phyloP scores from a whole-genome alignment of 2,329 filamentous ascomycete genomes.

The Pseudocercospora crystallina region DNA sequence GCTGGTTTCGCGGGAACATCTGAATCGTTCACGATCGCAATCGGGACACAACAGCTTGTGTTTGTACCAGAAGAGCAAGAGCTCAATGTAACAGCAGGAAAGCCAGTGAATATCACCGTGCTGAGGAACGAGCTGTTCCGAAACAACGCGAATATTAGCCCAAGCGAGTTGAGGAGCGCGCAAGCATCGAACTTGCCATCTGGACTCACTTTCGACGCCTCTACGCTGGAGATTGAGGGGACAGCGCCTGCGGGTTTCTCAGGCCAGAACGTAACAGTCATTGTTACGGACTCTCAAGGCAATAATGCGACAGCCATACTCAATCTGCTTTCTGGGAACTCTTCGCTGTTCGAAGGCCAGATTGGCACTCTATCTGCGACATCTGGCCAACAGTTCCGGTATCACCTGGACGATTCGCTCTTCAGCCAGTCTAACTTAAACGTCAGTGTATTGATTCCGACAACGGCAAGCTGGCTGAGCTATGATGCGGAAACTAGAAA shows the following conservation, averaged over 20 bases:
- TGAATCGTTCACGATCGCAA: conserved; percentile 67
- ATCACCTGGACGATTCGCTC: conserved; percentile 47
- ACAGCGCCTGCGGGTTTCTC: conserved; percentile 60
- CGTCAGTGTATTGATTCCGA: conserved; percentile 46
- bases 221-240: conserved; percentile 63
- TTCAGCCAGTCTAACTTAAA: conserved; percentile 42
- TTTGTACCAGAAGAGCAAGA: conserved; percentile 59
- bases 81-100: conserved; percentile 36
- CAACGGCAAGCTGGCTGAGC: conserved; percentile 49
- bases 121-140: conserved; percentile 37
- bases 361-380: conserved; percentile 50
- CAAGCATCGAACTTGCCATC: conserved; percentile 53
- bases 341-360: conserved; percentile 44
- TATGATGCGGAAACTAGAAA: conserved; percentile 48
- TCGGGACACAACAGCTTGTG: conserved; percentile 68
- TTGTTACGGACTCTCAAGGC: conserved; percentile 58
- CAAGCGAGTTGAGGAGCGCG: conserved; percentile 54
- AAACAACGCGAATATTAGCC: conserved; percentile 44
- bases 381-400: conserved; percentile 51
- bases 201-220: conserved; percentile 68
- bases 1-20: conserved; percentile 71
- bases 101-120: conserved; percentile 32
- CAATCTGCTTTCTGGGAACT: conserved; percentile 33
- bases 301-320: conserved; percentile 60
- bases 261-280: conserved; percentile 63